A percentile compares a stretch with the other conserved stretches of the same genome.
phyloP scores from a whole-genome alignment of 805 yeast species.

The Cyberlindnera lachancei region DNA sequence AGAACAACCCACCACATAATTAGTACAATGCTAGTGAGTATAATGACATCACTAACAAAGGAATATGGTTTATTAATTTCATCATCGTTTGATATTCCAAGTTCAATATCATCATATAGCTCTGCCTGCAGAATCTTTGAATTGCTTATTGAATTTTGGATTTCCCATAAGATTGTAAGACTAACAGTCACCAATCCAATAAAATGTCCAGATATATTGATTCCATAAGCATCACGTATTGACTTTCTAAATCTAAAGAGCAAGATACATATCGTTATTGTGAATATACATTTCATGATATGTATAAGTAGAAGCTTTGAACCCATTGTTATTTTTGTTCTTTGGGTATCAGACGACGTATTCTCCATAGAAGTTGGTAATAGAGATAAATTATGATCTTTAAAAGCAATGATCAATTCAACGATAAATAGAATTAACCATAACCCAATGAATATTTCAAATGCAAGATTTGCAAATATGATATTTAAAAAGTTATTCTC shows the following conservation, averaged over 20 bases:
- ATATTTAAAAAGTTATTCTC: constrained; percentile 11
- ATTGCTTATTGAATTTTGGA: constrained; percentile 1
- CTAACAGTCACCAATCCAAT: constrained; percentile 8
- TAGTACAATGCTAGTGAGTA: not conserved
- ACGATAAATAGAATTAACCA: constrained; percentile 5
- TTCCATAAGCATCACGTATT: not conserved
- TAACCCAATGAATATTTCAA: constrained; percentile 6
- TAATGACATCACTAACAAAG: not conserved
- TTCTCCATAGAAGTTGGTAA: constrained; percentile 3
- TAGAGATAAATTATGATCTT: constrained; percentile 3
- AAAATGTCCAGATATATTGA: constrained; percentile 13
- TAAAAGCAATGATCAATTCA: no score
- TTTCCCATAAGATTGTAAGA: constrained; percentile 4
- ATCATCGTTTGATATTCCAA: no score
- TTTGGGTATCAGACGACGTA: no score
- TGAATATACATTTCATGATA: not conserved
- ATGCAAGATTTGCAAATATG: constrained; percentile 15
- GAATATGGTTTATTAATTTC: constrained; percentile 1
- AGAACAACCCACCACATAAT: constrained; percentile 11
- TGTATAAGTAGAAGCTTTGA: not conserved
- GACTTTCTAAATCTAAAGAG: constrained; percentile 1
- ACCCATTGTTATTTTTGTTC: constrained; percentile 1
- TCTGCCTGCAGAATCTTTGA: constrained; percentile 1
- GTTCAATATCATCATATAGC: no score
- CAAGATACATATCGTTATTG: not conserved